Conservation (phyloP, 139 green algal species). For the Desmodesmus armatus region DNA sequence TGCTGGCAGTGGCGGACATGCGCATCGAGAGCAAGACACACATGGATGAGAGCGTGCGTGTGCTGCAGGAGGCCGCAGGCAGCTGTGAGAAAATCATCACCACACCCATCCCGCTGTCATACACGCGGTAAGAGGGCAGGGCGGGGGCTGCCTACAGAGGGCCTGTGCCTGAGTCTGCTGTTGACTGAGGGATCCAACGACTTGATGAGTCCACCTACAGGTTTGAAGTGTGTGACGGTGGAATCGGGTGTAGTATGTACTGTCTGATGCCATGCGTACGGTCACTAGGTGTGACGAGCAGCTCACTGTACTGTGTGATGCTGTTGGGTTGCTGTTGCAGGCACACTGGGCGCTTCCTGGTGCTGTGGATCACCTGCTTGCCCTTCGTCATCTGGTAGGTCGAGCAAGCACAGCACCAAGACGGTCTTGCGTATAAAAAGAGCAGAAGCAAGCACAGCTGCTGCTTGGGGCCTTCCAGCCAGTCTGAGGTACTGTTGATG, state of each 20-base stretch:
- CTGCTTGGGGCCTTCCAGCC: no score
- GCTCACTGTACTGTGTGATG: neutral
- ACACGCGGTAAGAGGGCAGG: slow-evolving; percentile 31
- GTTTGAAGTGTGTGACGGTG: neutral
- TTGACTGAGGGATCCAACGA: neutral
- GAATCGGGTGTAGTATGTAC: neutral
- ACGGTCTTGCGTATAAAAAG: no score
- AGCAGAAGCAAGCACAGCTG: no score
- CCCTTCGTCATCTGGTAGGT: slow-evolving; percentile 36
- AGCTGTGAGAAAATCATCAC: slow-evolving; percentile 44
- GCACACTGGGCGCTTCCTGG: slow-evolving; percentile 51
- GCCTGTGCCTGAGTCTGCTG: no score
- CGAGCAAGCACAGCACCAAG: no score
- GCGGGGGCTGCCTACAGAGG: neutral
- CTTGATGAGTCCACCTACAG: neutral
- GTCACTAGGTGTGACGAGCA: neutral
- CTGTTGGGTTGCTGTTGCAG: neutral
- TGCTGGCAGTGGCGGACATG: slow-evolving; percentile 32
- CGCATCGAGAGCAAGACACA: slow-evolving; percentile 48
- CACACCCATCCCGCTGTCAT: slow-evolving; percentile 46
- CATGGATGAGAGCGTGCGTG: slow-evolving; percentile 43
- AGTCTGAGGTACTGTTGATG: no score
- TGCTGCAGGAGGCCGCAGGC: slow-evolving; percentile 15
- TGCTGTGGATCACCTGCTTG: slow-evolving; percentile 55
- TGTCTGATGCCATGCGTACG: neutral